Percentiles rank a stretch among this genome's conserved stretches.
Conservation (phyloP, 1,139 yeast species). For the Debaryomycetaceae sp. region DNA sequence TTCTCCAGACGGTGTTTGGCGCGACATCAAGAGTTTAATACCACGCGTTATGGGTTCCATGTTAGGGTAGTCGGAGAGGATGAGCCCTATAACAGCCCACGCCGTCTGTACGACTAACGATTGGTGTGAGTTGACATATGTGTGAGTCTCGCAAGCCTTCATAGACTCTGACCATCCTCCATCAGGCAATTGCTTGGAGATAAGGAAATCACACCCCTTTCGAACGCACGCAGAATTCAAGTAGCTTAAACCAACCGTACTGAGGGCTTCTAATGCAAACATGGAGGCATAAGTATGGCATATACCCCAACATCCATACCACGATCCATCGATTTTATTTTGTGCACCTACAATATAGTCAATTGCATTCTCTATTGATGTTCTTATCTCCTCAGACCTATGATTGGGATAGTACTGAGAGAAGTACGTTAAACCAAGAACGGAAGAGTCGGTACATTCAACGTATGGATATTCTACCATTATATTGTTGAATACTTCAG, state of each 20-base stretch:
- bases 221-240: constrained; percentile 57
- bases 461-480: constrained; percentile 99
- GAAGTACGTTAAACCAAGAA: constrained; percentile 82
- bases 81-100: constrained; percentile 84
- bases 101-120: constrained; percentile 88
- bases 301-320: constrained; percentile 99
- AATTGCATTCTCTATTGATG: constrained; percentile 71
- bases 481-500: constrained; percentile 95
- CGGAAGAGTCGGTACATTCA: constrained; percentile 95
- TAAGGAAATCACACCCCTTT: constrained; percentile 82
- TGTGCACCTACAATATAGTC: constrained; percentile 68
- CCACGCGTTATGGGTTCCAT: constrained; percentile 60
- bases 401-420: constrained; percentile 60
- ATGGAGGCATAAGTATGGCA: constrained; percentile 95
- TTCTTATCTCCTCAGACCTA: constrained; percentile 58
- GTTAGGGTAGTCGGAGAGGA: constrained; percentile 80
- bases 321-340: constrained; percentile 70
- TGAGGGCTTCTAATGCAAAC: constrained; percentile 94
- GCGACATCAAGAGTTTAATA: constrained; percentile 55
- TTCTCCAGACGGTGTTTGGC: constrained; percentile 77
- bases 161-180: constrained; percentile 98
- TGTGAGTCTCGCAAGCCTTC: constrained; percentile 78
- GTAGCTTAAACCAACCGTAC: constrained; percentile 65
- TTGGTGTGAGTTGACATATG: constrained; percentile 57
- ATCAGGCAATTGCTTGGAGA: constrained; percentile 70